Evolutionary conservation across 495 filamentous ascomycete species (phyloP), one percentile per base, ranked within the genome.

Genomic region (Trichocladium uniseriatum): DNA sequence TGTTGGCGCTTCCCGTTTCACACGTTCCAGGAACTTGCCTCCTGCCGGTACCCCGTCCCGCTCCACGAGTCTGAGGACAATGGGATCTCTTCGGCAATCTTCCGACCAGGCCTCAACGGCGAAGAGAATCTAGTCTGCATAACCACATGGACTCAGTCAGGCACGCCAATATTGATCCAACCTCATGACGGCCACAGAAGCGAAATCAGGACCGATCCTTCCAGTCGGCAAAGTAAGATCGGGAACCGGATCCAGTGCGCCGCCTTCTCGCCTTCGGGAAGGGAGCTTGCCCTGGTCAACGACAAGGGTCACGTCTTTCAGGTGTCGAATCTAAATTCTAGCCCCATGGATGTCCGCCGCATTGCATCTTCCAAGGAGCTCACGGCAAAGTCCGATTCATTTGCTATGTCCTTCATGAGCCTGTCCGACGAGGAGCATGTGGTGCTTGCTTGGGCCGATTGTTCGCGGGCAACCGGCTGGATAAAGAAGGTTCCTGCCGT

Each of bases 1-100:
- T 54, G 27, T 3, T 69, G 62, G 61, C 54, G 55, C 0, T 65
- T 61, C 46, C 66, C 66, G 0, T 69, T 67, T 34, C 28, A 58
- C 8, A 48, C 52, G 0, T 63, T 66, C 43, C 52, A 62, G n/a
- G 66, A 69, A 44, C 29, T 63, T 3, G 15, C 51, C 10, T 6
- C 57, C 0, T 69, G 66, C 43, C 57, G 66, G 31, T 67, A 67
- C 21, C 48, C 49, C n/a, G 60, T 69, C 6, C 56, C 62, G 2
- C 49, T 67, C 3, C 64, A 67, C 38, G 64, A 69, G 45, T 64
- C 58, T 0, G 66, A 69, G 52, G 66, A 69, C 45, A 64, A 64
- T 29, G 66, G 66, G 9, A 42, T 67, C 1, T 56, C 62, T 0
- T 58, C 64, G 5, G 64, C 58, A 1, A 61, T 63, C 14, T 62